Conservation (phyloP, 2,329 filamentous ascomycete species). For the Beauveria sp. region DNA sequence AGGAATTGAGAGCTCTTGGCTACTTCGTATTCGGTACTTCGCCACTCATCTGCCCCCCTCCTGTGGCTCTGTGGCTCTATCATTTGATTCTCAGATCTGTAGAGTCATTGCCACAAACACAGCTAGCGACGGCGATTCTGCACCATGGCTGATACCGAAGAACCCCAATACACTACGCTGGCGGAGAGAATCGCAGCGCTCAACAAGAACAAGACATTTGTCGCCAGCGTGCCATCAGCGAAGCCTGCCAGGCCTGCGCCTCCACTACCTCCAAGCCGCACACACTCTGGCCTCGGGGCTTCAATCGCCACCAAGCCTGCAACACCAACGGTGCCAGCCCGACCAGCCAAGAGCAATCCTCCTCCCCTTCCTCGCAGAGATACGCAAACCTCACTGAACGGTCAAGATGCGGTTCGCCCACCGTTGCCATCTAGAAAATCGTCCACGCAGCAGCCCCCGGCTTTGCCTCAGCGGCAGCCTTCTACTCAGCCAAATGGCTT, state of each 20-base stretch:
- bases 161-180: constrained; percentile 53
- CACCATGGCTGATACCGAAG: constrained; percentile 52
- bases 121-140: not conserved
- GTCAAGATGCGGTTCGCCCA: constrained; percentile 22
- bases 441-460: constrained; percentile 32
- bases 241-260: constrained; percentile 18
- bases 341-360: constrained; percentile 22
- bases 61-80: not conserved
- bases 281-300: constrained; percentile 27
- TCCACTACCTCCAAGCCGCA: constrained; percentile 33
- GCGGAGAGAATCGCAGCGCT: constrained; percentile 57
- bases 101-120: not conserved
- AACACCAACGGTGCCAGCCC: constrained; percentile 32
- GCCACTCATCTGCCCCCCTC: constrained; percentile 1
- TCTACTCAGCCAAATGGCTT: constrained; percentile 32
- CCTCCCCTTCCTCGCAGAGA: constrained; percentile 29
- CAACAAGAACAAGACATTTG: constrained; percentile 53
- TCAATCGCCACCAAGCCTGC: constrained; percentile 16
- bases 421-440: constrained; percentile 26
- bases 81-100: not conserved
- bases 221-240: constrained; percentile 31
- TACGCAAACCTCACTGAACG: constrained; percentile 16
- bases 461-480: constrained; percentile 42
- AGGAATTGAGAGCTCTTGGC: not conserved
- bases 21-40: not conserved